Conservation (phyloP, 768 basidiomycete species). For the Termitomyces sp. region DNA sequence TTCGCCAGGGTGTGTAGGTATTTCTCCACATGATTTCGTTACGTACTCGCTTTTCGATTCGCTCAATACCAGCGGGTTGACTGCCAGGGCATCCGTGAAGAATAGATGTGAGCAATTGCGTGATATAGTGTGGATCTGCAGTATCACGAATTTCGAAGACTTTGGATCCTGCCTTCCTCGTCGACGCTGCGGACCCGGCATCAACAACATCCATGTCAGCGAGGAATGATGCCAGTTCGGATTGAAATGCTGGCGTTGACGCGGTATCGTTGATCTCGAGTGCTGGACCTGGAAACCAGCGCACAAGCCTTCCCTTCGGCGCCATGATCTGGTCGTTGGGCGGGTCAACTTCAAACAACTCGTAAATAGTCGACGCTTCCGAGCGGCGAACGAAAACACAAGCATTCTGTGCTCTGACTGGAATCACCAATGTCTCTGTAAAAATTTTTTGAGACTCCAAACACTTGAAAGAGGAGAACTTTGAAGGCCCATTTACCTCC, state of each 20-base stretch:
- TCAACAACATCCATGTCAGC: conserved; percentile 31
- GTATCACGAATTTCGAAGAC: conserved; percentile 38
- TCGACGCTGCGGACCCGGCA: conserved; percentile 31
- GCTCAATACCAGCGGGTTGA: conserved; percentile 21
- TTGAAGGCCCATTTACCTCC: conserved; percentile 16
- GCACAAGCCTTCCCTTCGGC: conserved; percentile 38
- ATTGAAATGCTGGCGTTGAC: conserved; percentile 26
- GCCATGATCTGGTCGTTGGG: conserved; percentile 31
- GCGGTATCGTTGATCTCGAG: conserved; percentile 29
- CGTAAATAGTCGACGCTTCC: conserved; percentile 30
- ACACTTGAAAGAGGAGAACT: not conserved
- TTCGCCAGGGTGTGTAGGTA: conserved; percentile 42
- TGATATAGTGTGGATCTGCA: conserved; percentile 44
- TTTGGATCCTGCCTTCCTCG: conserved; percentile 32
- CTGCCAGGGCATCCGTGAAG: conserved; percentile 32
- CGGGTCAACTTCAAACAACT: conserved; percentile 46
- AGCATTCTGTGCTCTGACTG: conserved; percentile 46
- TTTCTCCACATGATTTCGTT: conserved; percentile 45
- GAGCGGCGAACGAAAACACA: conserved; percentile 37
- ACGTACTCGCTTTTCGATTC: conserved; percentile 39
- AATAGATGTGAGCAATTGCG: conserved; percentile 46
- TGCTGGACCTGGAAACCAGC: conserved; percentile 45
- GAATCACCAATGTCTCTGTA: conserved; percentile 35
- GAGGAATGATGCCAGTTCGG: conserved; percentile 37
- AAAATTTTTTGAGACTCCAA: not conserved